Percentiles rank a stretch among this genome's conserved stretches.
These are phyloP conservation scores for Striga asiatica DNA, from an alignment of 257 asterid genomes.

Conservation along the genomic window DNA sequence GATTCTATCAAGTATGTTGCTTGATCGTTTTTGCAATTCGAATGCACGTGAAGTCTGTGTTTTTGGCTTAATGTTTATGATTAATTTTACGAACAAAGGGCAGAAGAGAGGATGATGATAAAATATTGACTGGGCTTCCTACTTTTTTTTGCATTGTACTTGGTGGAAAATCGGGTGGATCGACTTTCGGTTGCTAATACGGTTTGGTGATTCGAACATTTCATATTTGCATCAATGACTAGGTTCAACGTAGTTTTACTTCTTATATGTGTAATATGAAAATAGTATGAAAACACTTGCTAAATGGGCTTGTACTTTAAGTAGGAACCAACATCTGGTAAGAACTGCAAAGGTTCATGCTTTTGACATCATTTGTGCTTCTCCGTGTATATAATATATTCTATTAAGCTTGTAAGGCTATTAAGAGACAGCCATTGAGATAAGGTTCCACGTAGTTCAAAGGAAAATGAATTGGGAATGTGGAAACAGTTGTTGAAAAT, in stretches of 20 bases:
- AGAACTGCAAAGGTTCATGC: not conserved
- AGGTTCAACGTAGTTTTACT: not conserved
- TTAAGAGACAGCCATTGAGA: not conserved
- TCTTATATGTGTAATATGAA: not conserved
- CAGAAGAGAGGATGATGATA: not conserved
- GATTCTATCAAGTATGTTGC: constrained; percentile 65
- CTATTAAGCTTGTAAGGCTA: not conserved
- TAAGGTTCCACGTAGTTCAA: not conserved
- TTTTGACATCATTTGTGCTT: not conserved
- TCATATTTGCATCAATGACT: not conserved
- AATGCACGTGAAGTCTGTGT: not conserved
- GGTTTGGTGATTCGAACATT: not conserved
- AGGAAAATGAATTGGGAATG: not conserved
- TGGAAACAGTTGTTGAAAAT: not conserved
- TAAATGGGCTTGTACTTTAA: not conserved
- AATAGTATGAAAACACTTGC: not conserved
- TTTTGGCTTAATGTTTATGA: not conserved
- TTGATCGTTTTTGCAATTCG: not conserved
- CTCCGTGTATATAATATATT: not conserved
- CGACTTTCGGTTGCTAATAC: too few relatives aligned
- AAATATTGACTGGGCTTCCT: not conserved
- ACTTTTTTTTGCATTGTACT: too few relatives aligned
- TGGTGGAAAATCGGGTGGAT: not conserved
- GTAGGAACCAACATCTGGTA: not conserved
- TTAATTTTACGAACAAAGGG: not conserved